A percentile compares a stretch with the other conserved stretches of the same genome.
These are phyloP conservation scores for Orbilia oligospora DNA, from an alignment of 2,329 filamentous ascomycete genomes.

Conservation along the genomic window DNA sequence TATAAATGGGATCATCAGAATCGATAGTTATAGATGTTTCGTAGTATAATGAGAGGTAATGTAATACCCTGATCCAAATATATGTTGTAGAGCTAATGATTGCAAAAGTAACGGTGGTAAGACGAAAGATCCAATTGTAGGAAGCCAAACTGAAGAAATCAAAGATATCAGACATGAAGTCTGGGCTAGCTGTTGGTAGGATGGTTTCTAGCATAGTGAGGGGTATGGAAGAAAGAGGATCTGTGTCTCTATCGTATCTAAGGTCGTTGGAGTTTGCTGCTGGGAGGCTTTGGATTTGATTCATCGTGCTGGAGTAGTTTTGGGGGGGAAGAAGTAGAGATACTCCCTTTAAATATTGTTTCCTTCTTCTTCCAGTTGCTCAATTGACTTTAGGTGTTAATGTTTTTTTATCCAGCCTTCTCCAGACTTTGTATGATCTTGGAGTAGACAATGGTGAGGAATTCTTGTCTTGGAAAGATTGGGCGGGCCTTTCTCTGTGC, in stretches of 20 bases:
- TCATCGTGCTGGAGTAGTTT: constrained; percentile 16
- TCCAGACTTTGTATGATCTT: background rate
- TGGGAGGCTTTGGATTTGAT: constrained; percentile 39
- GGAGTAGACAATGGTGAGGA: constrained; percentile 3
- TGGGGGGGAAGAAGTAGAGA: background rate
- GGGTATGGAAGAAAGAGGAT: constrained; percentile 7
- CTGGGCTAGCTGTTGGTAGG: background rate
- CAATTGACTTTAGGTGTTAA: background rate
- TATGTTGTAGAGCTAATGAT: constrained; percentile 32
- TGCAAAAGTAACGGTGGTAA: constrained; percentile 16
- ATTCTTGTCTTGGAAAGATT: constrained; percentile 13
- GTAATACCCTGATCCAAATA: constrained; percentile 25
- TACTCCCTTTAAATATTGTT: background rate
- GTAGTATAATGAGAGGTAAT: constrained; percentile 25
- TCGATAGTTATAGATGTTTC: constrained; percentile 39
- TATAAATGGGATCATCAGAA: constrained; percentile 29
- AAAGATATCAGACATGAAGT: constrained; percentile 7
- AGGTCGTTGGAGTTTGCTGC: constrained; percentile 27
- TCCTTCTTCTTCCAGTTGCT: background rate
- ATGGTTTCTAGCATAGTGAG: constrained; percentile 39
- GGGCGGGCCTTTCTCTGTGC: background rate
- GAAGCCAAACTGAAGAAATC: constrained; percentile 14
- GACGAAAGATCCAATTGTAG: constrained; percentile 33
- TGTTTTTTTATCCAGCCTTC: background rate
- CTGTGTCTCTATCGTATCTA: constrained; percentile 29